A percentile compares a stretch with the other conserved stretches of the same genome.
phyloP scores from a whole-genome alignment of 176 grass and related monocot genomes.

The Echinochloa phyllopogon region DNA sequence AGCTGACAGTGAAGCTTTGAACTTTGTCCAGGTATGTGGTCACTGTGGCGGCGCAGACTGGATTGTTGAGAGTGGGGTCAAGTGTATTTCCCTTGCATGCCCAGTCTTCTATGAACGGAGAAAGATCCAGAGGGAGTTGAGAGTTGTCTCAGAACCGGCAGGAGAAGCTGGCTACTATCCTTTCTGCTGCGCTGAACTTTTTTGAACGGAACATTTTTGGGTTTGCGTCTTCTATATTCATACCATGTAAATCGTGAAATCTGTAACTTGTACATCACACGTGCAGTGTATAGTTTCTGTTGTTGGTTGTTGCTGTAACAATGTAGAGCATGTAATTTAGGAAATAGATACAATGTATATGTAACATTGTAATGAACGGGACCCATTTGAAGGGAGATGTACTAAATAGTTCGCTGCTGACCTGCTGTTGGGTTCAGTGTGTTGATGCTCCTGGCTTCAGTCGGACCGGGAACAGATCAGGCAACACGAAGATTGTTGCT shows the following conservation, averaged over 20 bases:
- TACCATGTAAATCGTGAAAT: slow-evolving; percentile 39
- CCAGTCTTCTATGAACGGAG: slow-evolving; percentile 84
- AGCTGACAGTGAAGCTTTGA: slow-evolving; percentile 26
- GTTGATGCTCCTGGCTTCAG: background rate
- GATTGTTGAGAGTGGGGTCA: slow-evolving; percentile 74
- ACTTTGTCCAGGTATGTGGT: slow-evolving; percentile 66
- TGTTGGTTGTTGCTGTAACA: slow-evolving; percentile 44
- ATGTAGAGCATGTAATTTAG: slow-evolving; percentile 20
- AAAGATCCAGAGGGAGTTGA: slow-evolving; percentile 73
- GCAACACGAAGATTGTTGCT: too few species aligned
- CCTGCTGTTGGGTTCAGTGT: background rate
- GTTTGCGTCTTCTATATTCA: background rate
- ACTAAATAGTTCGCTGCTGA: background rate
- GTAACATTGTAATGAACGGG: background rate
- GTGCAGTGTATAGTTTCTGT: slow-evolving; percentile 3
- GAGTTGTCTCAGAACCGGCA: slow-evolving; percentile 55
- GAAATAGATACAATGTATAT: slow-evolving; percentile 4
- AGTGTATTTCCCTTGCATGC: slow-evolving; percentile 87
- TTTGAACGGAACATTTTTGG: slow-evolving; percentile 64
- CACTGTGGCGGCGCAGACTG: slow-evolving; percentile 82
- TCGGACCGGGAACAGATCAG: too few species aligned
- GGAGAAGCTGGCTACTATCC: slow-evolving; percentile 68
- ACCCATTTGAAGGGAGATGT: background rate
- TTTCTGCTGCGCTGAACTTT: slow-evolving; percentile 65
- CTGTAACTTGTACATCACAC: slow-evolving; percentile 35